These are phyloP conservation scores for Euphrasia arctica DNA, from an alignment of 305 asterid genomes.

Conservation along the genomic window DNA sequence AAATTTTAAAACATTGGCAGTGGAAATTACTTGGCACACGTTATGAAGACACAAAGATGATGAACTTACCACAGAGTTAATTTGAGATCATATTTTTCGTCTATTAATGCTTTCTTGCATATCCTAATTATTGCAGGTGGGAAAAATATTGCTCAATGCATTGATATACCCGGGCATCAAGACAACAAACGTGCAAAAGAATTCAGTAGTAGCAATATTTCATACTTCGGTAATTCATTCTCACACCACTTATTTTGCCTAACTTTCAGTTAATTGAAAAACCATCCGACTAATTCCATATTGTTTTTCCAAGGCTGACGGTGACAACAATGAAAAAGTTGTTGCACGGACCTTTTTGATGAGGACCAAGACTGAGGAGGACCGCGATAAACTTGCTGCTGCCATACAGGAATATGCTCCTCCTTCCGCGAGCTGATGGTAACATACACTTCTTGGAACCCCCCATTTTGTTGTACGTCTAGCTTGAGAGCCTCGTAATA, in stretches of 20 bases:
- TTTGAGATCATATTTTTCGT: not conserved
- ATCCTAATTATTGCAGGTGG: constrained; percentile 58
- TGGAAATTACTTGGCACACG: not conserved
- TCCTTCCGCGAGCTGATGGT: constrained; percentile 35
- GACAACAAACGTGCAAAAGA: constrained; percentile 81
- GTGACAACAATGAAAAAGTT: constrained; percentile 45
- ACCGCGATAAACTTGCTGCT: constrained; percentile 74
- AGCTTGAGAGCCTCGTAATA: constrained; percentile 26
- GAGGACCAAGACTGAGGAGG: constrained; percentile 66
- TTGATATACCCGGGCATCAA: constrained; percentile 79
- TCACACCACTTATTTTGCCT: constrained; percentile 6
- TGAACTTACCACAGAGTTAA: too few species aligned
- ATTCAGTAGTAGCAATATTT: constrained; percentile 67
- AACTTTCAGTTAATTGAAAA: constrained; percentile 2
- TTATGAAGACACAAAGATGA: not conserved
- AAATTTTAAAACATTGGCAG: constrained; percentile 10
- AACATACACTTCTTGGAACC: not conserved
- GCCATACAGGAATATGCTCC: constrained; percentile 82
- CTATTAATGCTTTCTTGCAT: constrained; percentile 24
- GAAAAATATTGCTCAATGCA: constrained; percentile 80
- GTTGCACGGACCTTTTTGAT: constrained; percentile 83
- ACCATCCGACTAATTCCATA: not conserved
- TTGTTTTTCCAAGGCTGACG: constrained; percentile 52
- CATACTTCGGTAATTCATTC: constrained; percentile 71
- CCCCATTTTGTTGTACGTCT: constrained; percentile 33